These are phyloP conservation scores for Ailanthus altissimus DNA, from an alignment of 345 rosid species.

Conservation along the genomic window DNA sequence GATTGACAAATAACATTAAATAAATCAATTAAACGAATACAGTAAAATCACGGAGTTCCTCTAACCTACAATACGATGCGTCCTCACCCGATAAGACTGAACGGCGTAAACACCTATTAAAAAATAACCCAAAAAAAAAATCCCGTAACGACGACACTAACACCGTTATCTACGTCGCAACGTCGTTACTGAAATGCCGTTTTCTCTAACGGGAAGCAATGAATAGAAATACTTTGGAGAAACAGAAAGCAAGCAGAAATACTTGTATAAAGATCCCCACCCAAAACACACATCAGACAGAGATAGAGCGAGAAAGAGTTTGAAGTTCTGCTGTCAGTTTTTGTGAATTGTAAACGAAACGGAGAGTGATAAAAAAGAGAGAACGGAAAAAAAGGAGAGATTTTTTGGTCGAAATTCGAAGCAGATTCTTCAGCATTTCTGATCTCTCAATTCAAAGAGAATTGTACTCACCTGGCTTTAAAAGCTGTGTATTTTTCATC, in stretches of 20 bases:
- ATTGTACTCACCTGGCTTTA: neutral
- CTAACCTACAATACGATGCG: neutral
- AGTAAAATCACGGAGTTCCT: slow-evolving; percentile 28
- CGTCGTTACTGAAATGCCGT: slow-evolving; percentile 50
- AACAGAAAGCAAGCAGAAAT: slow-evolving; percentile 9
- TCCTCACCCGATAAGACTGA: neutral
- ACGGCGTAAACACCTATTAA: neutral
- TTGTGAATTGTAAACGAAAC: neutral
- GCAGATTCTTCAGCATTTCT: slow-evolving; percentile 35
- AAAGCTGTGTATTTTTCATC: neutral
- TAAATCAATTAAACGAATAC: neutral
- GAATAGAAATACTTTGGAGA: slow-evolving; percentile 16
- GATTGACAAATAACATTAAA: slow-evolving; percentile 2
- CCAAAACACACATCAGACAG: slow-evolving; percentile 30
- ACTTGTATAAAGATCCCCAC: slow-evolving; percentile 42
- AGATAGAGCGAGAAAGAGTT: slow-evolving; percentile 22
- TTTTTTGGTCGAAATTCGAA: slow-evolving; percentile 26
- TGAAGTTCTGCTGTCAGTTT: slow-evolving; percentile 17
- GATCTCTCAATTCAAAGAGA: slow-evolving; percentile 6
- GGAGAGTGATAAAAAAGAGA: neutral
- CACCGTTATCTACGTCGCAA: slow-evolving; percentile 51
- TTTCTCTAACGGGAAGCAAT: slow-evolving; percentile 32
- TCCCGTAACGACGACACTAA: slow-evolving; percentile 23
- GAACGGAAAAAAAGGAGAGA: neutral
- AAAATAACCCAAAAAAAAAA: neutral